Base-by-base conservation (phyloP, 768 basidiomycete species). In the Ephemerocybe angulata region DNA sequence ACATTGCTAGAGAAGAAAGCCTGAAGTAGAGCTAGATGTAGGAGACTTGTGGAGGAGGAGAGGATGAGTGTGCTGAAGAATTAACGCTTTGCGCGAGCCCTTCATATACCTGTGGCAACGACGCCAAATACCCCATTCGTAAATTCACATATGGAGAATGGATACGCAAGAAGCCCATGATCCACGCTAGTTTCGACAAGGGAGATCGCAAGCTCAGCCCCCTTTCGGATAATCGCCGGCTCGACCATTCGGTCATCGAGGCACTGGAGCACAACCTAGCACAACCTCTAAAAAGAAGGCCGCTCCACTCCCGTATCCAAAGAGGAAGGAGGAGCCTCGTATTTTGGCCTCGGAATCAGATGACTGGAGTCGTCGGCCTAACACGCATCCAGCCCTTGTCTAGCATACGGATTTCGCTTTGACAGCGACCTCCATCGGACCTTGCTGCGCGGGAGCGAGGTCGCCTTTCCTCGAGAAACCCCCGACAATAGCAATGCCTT, bases 401-500 rank as follows among this genome's bases (percentile, higher is more conserved):
- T 22, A 8, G 48, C 30, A 21, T 21, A 11, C 35, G 31, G 30
- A 50, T 19, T 35, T 33, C 48, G 30, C 48, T 33, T 24, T 35
- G 48, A 38, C 50, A 15, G 24, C 51, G 33, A 44, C 51, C 50
- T 52, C 25, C 33, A 48, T 53, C 52, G 52, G 46, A 30, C 19
- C 27, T 38, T 37, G 35, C 52, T 35, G 51, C 29, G 30, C 2
- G 17, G 21, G 37, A 24, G 28, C 17, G 28, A 4, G 31, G 29
- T 37, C 19, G 17, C 21, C 55, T 51, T 57, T 50, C 56, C 42
- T 47, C 50, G 52, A 53, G 28, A 48, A 57, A 53, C 31, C 33
- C 43, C 56, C 50, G 51, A 46, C 27, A 31, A 52, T 53, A 53
- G 21, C 4, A 31, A 30, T n/a, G 48, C 29, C 22, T 22, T 50